Conservation (phyloP, 2,329 filamentous ascomycete genomes). For the Davidsoniella eucalypti region DNA sequence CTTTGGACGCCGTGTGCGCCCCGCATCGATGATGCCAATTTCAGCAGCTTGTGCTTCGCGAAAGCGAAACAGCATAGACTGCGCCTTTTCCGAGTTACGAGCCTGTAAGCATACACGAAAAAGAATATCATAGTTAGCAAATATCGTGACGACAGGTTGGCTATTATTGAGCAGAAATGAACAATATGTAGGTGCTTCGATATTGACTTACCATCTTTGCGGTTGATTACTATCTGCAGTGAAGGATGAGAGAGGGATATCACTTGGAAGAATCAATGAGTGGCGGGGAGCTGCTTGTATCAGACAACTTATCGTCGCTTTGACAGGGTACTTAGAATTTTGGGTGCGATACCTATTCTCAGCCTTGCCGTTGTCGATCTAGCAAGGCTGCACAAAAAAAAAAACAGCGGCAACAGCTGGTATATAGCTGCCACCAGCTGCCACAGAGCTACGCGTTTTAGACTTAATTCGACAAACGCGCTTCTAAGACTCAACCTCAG, state of each 20-base stretch:
- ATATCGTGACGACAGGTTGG: neutral
- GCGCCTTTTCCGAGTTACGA: conserved; percentile 94
- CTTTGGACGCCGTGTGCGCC: conserved; percentile 77
- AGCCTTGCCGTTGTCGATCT: too few relatives aligned
- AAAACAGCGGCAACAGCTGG: neutral
- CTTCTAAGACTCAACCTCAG: too few relatives aligned
- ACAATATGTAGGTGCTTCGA: neutral
- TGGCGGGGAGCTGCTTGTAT: too few relatives aligned
- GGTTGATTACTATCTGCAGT: neutral
- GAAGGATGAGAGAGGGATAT: neutral
- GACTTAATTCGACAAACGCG: too few relatives aligned
- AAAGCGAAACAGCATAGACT: conserved; percentile 99
- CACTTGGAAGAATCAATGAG: neutral
- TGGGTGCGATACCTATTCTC: too few relatives aligned
- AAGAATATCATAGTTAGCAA: too few relatives aligned
- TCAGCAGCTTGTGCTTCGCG: conserved; percentile 92
- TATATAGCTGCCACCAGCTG: too few relatives aligned
- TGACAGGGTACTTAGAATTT: neutral
- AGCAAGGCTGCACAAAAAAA: neutral
- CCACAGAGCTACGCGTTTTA: too few relatives aligned
- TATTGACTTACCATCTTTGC: conserved; percentile 3
- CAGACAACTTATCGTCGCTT: neutral
- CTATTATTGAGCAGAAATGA: neutral
- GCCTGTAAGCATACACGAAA: conserved; percentile 35
- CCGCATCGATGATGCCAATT: conserved; percentile 86